These are phyloP conservation scores for Fusarium mangiferae DNA, from an alignment of 2,329 filamentous ascomycete species.

Conservation along the genomic window DNA sequence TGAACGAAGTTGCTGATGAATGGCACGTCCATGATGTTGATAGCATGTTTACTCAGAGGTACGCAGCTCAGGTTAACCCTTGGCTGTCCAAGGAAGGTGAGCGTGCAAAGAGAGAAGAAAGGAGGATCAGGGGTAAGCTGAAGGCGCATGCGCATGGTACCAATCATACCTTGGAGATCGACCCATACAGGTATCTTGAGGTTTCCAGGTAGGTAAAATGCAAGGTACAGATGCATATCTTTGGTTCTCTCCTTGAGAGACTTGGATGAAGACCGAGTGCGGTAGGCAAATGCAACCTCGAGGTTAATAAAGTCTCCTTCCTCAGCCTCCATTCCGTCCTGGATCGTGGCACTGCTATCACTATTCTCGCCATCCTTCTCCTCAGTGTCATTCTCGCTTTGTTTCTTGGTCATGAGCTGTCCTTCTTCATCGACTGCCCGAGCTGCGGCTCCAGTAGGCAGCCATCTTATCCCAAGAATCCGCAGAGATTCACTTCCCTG, in stretches of 20 bases:
- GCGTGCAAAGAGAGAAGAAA: constrained; percentile 78
- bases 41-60: constrained; percentile 73
- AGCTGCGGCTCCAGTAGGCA: constrained; percentile 76
- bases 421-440: constrained; percentile 69
- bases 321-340: constrained; percentile 77
- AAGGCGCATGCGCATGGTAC: constrained; percentile 73
- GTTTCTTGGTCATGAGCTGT: constrained; percentile 57
- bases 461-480: constrained; percentile 76
- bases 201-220: constrained; percentile 73
- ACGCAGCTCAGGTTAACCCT: constrained; percentile 77
- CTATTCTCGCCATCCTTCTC: constrained; percentile 51
- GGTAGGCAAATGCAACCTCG: constrained; percentile 79
- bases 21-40: constrained; percentile 81
- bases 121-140: constrained; percentile 81
- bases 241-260: constrained; percentile 77
- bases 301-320: constrained; percentile 83
- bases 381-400: constrained; percentile 48
- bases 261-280: constrained; percentile 69
- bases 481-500: constrained; percentile 78
- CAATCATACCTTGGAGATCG: constrained; percentile 77
- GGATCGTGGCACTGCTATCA: constrained; percentile 49
- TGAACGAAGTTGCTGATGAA: constrained; percentile 81
- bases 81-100: constrained; percentile 80
- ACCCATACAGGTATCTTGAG: constrained; percentile 75
- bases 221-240: constrained; percentile 71